Base-by-base conservation (phyloP, 805 yeast species). In the Pichia eremophila region DNA sequence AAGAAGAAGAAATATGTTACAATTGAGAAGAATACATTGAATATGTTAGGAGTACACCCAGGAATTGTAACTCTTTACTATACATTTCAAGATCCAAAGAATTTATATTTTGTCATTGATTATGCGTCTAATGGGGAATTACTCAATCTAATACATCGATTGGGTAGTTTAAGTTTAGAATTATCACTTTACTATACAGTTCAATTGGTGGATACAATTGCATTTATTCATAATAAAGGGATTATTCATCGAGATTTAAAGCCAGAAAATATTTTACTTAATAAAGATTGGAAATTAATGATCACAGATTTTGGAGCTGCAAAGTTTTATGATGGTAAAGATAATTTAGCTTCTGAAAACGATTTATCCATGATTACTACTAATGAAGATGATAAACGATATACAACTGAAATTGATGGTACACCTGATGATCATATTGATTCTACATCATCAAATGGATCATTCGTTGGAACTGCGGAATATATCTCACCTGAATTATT, bases 271-370 rank as follows among this genome's bases (percentile, higher is more conserved):
- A 85, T 91, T 43, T 64, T 91, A 55, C 75, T 93, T 42, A 91
- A 85, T 59, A 79, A 79, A 51, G 93, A 87, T 47, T 87, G 90
- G 77, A 82, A 86, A 57, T 68, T 93, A 50, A 88, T 90, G 76
- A 82, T 93, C 48, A 93, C 98, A 2, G 99, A 93, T 66, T 93
- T 93, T 65, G 99, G 99, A 11, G 95, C 98, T n/a, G 99, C 98
- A 1, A 88, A 86, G 62, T 69, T 87, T 6, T 67, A 86, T 15
- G 77, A 76, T 2, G 63, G 59, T 12, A 19, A 19, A 9, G 17
- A 15, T 34, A 15, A 34, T 14, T 8, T 34, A 34, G 36, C 8
- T 2, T 34, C 36, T 14, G 36, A 34, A 15, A 34, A 7, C 2
- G 36, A 34, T 34, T 9, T 34, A 34, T 34, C 36, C 3, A 34